Evolutionary conservation across 352 stramenopile genomes (phyloP).

Genomic region (Peronospora destructor): DNA sequence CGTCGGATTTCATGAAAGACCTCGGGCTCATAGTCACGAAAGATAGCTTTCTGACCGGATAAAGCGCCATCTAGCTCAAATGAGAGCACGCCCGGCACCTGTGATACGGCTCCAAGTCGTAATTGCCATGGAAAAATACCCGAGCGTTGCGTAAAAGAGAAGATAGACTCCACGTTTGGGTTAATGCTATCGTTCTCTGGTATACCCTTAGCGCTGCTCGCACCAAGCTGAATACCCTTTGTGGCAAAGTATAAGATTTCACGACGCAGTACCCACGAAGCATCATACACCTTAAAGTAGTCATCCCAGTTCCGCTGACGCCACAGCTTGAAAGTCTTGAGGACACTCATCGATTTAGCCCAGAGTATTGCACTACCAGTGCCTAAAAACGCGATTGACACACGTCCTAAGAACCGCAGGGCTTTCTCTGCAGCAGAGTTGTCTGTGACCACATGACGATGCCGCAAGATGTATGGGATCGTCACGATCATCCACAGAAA

Average conservation of each 20-base stretch:
- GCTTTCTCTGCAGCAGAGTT: conserved; percentile 55
- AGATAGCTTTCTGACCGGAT: conserved; percentile 59
- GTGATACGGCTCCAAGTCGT: conserved; percentile 36
- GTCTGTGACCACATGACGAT: conserved; percentile 38
- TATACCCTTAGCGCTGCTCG: conserved; percentile 30
- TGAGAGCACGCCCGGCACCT: conserved; percentile 49
- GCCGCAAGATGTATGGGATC: conserved; percentile 63
- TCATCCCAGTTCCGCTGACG: conserved; percentile 76
- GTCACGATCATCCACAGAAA: conserved; percentile 60
- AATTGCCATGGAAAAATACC: conserved; percentile 63
- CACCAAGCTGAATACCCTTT: conserved; percentile 64
- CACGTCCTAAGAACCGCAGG: conserved; percentile 58
- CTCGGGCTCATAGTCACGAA: conserved; percentile 77
- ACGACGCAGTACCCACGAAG: conserved; percentile 73
- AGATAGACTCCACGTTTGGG: conserved; percentile 45
- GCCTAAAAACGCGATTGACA: conserved; percentile 61
- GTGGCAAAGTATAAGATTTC: conserved; percentile 83
- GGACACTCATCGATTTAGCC: conserved; percentile 53
- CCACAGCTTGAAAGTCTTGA: conserved; percentile 68
- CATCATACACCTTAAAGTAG: conserved; percentile 82
- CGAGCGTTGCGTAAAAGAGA: conserved; percentile 58
- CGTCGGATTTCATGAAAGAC: conserved; percentile 76
- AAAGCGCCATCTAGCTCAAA: conserved; percentile 68
- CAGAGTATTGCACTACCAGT: conserved; percentile 61
- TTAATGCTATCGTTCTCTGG: conserved; percentile 29